Evolutionary conservation across 352 stramenopile species (phyloP).

Genomic region (Globisporangium parvum): DNA sequence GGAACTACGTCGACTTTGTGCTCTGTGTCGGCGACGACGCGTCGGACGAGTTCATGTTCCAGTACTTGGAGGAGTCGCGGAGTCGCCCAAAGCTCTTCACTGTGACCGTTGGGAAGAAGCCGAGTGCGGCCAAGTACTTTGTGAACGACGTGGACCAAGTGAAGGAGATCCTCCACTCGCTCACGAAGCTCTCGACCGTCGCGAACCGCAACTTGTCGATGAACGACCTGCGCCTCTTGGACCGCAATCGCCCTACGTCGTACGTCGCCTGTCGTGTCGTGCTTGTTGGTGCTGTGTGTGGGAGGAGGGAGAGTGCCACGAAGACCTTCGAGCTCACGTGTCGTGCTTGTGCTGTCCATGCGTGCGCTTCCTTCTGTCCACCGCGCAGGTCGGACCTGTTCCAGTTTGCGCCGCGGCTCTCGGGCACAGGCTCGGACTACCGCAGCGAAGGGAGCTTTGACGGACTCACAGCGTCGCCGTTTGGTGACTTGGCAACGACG

Average conservation of each 20-base stretch:
- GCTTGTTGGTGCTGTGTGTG: not conserved
- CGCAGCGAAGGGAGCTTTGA: conserved; percentile 47
- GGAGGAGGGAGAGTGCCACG: too few species aligned
- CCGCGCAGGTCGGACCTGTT: conserved; percentile 23
- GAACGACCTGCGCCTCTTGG: conserved; percentile 75
- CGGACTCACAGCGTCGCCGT: conserved; percentile 32
- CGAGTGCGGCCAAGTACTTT: conserved; percentile 95
- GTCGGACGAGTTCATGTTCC: conserved; percentile 98
- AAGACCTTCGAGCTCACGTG: too few species aligned
- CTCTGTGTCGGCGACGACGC: conserved; percentile 97
- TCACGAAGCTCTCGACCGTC: conserved; percentile 81
- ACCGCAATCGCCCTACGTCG: conserved; percentile 41
- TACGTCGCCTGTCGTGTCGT: conserved; percentile 21
- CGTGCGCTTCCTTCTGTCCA: not conserved
- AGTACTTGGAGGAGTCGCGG: conserved; percentile 73
- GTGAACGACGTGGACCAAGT: conserved; percentile 97
- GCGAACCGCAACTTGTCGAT: conserved; percentile 83
- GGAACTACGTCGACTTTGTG: conserved; percentile 93
- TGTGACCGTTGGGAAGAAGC: conserved; percentile 98
- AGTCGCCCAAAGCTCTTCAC: conserved; percentile 87
- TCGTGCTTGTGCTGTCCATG: not conserved
- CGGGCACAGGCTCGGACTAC: conserved; percentile 25
- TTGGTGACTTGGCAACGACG: conserved; percentile 10
- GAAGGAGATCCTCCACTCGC: conserved; percentile 88
- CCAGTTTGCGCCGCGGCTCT: conserved; percentile 18